These are phyloP conservation scores for Porphyra umbilicalis DNA, from an alignment of 31 red algal genomes.

Conservation along the genomic window DNA sequence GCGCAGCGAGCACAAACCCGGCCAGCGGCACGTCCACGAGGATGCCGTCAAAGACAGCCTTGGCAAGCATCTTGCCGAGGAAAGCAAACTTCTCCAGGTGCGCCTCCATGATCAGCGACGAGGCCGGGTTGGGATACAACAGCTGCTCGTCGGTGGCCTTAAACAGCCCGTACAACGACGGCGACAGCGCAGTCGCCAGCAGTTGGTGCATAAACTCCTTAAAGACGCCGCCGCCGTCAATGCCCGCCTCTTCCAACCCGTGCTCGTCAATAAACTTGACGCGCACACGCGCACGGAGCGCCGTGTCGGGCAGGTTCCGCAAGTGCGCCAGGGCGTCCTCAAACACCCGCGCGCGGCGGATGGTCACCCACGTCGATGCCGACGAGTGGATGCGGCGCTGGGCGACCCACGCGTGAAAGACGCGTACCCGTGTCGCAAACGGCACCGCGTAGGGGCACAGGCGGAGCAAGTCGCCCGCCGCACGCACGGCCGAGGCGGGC, in stretches of 20 bases:
- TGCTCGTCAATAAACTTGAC: slow-evolving; percentile 96
- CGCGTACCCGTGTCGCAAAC: slow-evolving; percentile 57
- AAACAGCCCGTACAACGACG: slow-evolving; percentile 79
- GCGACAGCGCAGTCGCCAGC: slow-evolving; percentile 62
- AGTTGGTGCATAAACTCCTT: slow-evolving; percentile 99
- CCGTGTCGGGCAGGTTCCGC: slow-evolving; percentile 24
- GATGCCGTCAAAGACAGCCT: slow-evolving; percentile 90
- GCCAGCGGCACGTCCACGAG: slow-evolving; percentile 88
- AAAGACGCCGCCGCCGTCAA: slow-evolving; percentile 98
- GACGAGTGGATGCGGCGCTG: slow-evolving; percentile 16
- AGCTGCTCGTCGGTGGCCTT: slow-evolving; percentile 61
- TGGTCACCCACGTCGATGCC: slow-evolving; percentile 44
- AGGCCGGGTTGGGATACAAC: slow-evolving; percentile 80
- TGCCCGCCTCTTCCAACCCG: slow-evolving; percentile 96
- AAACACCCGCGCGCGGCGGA: slow-evolving; percentile 75
- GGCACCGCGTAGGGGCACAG: slow-evolving; percentile 65
- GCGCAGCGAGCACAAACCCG: slow-evolving; percentile 71
- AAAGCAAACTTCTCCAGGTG: slow-evolving; percentile 86
- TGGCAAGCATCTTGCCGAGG: slow-evolving; percentile 86
- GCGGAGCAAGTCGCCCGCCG: slow-evolving; percentile 62
- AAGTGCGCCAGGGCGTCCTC: slow-evolving; percentile 82
- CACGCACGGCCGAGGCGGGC: slow-evolving; percentile 12
- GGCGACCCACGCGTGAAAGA: slow-evolving; percentile 72
- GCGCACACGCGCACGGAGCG: slow-evolving; percentile 51
- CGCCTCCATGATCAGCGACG: slow-evolving; percentile 39